Base-by-base conservation (phyloP, 1,139 yeast species). In the Lodderomyces theae region DNA sequence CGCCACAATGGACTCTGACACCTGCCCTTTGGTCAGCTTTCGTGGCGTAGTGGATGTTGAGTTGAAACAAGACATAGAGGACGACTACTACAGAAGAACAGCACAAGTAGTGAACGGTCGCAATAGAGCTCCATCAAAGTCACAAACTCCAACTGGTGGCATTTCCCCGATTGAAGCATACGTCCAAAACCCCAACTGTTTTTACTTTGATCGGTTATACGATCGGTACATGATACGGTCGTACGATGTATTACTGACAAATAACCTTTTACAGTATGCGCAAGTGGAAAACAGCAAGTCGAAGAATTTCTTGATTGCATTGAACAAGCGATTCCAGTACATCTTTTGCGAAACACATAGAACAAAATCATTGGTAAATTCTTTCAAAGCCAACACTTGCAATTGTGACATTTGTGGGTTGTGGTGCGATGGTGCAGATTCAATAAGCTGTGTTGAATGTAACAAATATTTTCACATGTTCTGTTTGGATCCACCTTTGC, bases 1-100 rank as follows among this genome's bases (percentile, higher is more conserved):
- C 57, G 92, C 95, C 1, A 86, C 97, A 0, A 79, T 89, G 82
- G 95, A 90, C 56, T 77, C 88, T 19, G 97, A 88, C 57, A 65
- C 79, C 8, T 87, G 97, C 51, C 96, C 96, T 0, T 61, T 90
- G 4, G 66, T 70, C 21, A 80, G 92, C 42, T 83, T 78, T 51
- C 67, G 97, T 43, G 97, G 98, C 0, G 66, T 74, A 46, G 88
- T 86, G 40, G 66, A 71, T 0, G 95, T 92, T 4, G 67, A 67
- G 39, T 95, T 85, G 58, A 75, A 73, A 48, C 79, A 75, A 38
- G 88, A 84, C 46, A 78, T 88, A 30, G 80, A 72, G 23, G 78
- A 80, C 45, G 44, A 53, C 37, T 54, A 49, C 39, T n/a, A n/a
- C n/a, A n/a, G n/a, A n/a, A n/a, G n/a, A n/a, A n/a, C n/a, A n/a